Percentiles rank a stretch among this genome's conserved stretches.
These are phyloP conservation scores for Talaromyces nanjingensis DNA, from an alignment of 495 filamentous ascomycete genomes.

Conservation along the genomic window DNA sequence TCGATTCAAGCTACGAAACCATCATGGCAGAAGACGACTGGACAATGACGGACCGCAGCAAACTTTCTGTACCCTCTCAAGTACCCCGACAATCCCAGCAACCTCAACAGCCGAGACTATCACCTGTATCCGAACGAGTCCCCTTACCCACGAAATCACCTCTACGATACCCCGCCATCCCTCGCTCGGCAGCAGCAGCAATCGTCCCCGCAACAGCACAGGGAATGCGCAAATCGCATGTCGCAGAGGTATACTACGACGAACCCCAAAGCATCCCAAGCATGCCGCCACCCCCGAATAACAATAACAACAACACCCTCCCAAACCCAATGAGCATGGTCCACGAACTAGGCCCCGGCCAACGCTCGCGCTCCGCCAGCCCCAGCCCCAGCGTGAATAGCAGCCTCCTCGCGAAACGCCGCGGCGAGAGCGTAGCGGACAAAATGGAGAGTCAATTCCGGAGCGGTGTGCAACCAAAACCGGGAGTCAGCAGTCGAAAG, in stretches of 20 bases:
- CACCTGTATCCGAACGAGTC: neutral
- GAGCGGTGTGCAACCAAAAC: neutral
- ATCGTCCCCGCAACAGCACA: neutral
- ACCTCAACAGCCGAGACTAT: neutral
- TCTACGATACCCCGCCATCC: constrained; percentile 4
- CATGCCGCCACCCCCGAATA: neutral
- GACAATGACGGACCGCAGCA: neutral
- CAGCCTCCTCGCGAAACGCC: constrained; percentile 9
- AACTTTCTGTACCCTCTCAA: neutral
- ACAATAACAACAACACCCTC: neutral
- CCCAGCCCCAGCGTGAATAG: constrained; percentile 2
- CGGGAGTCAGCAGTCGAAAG: neutral
- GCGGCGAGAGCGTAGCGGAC: constrained; percentile 7
- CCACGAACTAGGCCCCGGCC: neutral
- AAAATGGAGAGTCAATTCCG: constrained; percentile 9
- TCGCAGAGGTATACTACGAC: neutral
- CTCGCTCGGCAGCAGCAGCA: constrained; percentile 4
- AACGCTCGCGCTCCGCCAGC: constrained; percentile 2
- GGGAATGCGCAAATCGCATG: neutral
- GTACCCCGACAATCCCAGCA: neutral
- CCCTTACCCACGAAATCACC: neutral
- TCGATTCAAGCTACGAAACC: constrained; percentile 4
- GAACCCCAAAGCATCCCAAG: neutral
- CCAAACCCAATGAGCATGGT: neutral
- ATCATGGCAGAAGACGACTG: constrained; percentile 3